Conservation (phyloP, 352 stramenopile genomes). For the Phytophthora tubulina region DNA sequence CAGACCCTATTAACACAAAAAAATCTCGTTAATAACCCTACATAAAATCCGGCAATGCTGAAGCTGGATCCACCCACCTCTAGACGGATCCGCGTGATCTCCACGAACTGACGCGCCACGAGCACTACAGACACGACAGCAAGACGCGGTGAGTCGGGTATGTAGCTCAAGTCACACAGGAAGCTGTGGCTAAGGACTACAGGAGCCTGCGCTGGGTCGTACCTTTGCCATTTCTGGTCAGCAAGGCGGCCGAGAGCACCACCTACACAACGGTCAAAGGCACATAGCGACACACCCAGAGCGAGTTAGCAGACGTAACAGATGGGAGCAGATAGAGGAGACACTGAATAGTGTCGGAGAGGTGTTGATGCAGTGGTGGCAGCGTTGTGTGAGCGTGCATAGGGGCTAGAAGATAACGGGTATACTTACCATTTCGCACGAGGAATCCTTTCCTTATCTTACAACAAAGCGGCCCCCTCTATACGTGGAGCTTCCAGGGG, state of each 20-base stretch:
- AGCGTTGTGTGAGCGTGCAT: neutral
- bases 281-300: conserved; percentile 29
- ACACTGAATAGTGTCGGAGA: neutral
- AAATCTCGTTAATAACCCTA: neutral
- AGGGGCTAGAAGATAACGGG: neutral
- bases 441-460: conserved; percentile 49
- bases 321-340: conserved; percentile 3
- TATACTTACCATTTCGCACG: conserved; percentile 39
- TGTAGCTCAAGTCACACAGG: neutral
- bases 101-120: conserved; percentile 98
- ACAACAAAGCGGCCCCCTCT: conserved; percentile 31
- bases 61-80: conserved; percentile 70
- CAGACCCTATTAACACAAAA: conserved; percentile 77
- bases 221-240: conserved; percentile 96
- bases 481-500: conserved; percentile 45
- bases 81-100: conserved; percentile 98
- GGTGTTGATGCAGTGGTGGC: neutral
- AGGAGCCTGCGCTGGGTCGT: conserved; percentile 28
- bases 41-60: neutral
- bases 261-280: conserved; percentile 69
- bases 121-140: conserved; percentile 72
- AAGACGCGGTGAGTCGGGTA: conserved; percentile 13
- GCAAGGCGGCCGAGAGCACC: conserved; percentile 95
- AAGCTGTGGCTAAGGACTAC: neutral
- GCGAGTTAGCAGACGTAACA: conserved; percentile 18